Evolutionary conservation across 495 filamentous ascomycete species (phyloP).

Genomic region (Trichoderma reesei): DNA sequence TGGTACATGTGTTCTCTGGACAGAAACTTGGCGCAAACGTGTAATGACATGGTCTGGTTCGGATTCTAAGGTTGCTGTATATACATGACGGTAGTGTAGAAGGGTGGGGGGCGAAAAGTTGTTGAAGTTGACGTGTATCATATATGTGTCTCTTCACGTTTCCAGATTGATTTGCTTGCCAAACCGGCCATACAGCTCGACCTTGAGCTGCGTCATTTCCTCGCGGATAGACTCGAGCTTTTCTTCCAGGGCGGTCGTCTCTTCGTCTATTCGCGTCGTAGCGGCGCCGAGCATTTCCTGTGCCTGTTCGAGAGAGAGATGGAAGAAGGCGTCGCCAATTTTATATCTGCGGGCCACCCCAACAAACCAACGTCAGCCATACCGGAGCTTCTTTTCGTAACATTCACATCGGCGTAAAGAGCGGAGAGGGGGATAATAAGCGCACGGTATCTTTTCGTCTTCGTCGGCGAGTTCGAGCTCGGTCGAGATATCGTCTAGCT

Average conservation of each 20-base stretch:
- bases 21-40: no score
- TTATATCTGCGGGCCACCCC: constrained; percentile 57
- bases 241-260: constrained; percentile 67
- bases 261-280: constrained; percentile 60
- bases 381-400: background rate
- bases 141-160: constrained; percentile 42
- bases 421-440: background rate
- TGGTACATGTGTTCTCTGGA: no score
- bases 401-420: background rate
- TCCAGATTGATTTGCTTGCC: constrained; percentile 93
- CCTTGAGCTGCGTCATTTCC: constrained; percentile 80
- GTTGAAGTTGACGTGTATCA: background rate
- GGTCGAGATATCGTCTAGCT: constrained; percentile 80
- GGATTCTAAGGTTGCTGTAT: no score
- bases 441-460: constrained; percentile 82
- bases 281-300: constrained; percentile 70
- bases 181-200: constrained; percentile 86
- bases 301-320: constrained; percentile 70
- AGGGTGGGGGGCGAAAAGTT: background rate
- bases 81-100: background rate
- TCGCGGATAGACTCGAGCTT: constrained; percentile 63
- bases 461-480: constrained; percentile 95
- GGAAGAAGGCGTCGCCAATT: constrained; percentile 91
- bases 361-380: constrained; percentile 15
- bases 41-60: no score